Conservation (phyloP, 2,329 filamentous ascomycete genomes). For the Hypocreales sp. region DNA sequence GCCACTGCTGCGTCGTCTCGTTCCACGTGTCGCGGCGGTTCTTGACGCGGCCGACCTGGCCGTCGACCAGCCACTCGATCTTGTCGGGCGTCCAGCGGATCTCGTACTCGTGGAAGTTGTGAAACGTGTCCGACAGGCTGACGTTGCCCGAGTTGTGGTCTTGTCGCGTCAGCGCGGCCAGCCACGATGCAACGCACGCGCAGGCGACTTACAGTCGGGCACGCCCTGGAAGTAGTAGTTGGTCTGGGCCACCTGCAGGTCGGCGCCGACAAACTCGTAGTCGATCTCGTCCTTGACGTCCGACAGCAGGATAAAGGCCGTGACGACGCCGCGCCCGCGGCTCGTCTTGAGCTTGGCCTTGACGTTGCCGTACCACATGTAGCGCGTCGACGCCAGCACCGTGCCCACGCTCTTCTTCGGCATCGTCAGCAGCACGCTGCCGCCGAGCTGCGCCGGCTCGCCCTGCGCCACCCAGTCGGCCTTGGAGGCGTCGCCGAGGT, state of each 20-base stretch:
- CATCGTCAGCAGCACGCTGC: slow-evolving; percentile 77
- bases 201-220: slow-evolving; percentile 56
- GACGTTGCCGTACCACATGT: slow-evolving; percentile 96
- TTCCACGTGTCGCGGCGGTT: slow-evolving; percentile 77
- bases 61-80: slow-evolving; percentile 80
- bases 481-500: slow-evolving; percentile 67
- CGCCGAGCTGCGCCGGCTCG: slow-evolving; percentile 49
- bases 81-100: slow-evolving; percentile 82
- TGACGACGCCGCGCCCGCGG: slow-evolving; percentile 79
- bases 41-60: slow-evolving; percentile 57
- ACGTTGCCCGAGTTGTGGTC: slow-evolving; percentile 66
- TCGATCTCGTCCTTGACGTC: slow-evolving; percentile 98
- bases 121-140: slow-evolving; percentile 52
- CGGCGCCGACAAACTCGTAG: slow-evolving; percentile 81
- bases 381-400: slow-evolving; percentile 65
- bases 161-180: too few species aligned
- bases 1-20: slow-evolving; percentile 61
- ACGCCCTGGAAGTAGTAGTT: slow-evolving; percentile 98
- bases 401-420: slow-evolving; percentile 72
- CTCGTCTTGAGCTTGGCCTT: slow-evolving; percentile 74
- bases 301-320: slow-evolving; percentile 87
- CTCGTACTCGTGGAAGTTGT: slow-evolving; percentile 76
- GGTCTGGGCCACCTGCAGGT: slow-evolving; percentile 66
- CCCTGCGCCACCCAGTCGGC: slow-evolving; percentile 86
- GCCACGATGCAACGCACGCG: too few species aligned